Evolutionary conservation across 2,329 filamentous ascomycete genomes (phyloP).

Genomic region (Ophiostoma piceae): DNA sequence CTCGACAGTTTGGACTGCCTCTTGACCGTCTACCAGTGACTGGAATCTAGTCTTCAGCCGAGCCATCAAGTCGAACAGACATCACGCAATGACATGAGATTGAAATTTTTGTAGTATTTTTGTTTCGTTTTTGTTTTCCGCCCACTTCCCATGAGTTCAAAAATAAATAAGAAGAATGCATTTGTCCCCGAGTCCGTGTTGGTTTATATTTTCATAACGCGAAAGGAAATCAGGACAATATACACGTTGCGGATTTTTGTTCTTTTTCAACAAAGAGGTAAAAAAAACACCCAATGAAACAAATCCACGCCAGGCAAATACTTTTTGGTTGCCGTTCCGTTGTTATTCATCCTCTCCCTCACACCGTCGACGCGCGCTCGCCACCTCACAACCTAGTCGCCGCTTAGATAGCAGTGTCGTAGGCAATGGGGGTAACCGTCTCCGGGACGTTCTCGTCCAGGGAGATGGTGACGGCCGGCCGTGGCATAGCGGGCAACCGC

Average conservation of each 20-base stretch:
- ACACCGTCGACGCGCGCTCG: neutral
- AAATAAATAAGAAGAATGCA: conserved; percentile 20
- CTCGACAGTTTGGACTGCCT: too few relatives aligned
- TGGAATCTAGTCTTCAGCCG: too few relatives aligned
- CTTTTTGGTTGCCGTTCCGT: conserved; percentile 19
- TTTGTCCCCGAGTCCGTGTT: conserved; percentile 21
- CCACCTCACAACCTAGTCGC: neutral
- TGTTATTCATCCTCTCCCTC: conserved; percentile 18
- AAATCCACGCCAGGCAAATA: conserved; percentile 21
- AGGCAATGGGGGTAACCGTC: conserved; percentile 52
- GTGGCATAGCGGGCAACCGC: conserved; percentile 76
- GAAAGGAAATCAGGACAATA: conserved; percentile 19
- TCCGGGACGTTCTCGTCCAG: conserved; percentile 31
- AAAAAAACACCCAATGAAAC: conserved; percentile 23
- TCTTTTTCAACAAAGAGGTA: conserved; percentile 19
- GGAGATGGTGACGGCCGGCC: conserved; percentile 62
- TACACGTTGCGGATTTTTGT: conserved; percentile 19
- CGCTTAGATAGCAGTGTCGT: conserved; percentile 93
- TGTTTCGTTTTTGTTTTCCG: conserved; percentile 21
- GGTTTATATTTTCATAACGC: conserved; percentile 18
- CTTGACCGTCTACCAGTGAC: too few relatives aligned
- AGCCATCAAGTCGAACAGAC: neutral
- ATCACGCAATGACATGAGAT: conserved; percentile 1
- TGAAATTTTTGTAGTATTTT: conserved; percentile 22
- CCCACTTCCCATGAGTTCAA: conserved; percentile 17